These are phyloP conservation scores for Rubia balearica DNA, from an alignment of 305 asterid genomes.

Conservation along the genomic window DNA sequence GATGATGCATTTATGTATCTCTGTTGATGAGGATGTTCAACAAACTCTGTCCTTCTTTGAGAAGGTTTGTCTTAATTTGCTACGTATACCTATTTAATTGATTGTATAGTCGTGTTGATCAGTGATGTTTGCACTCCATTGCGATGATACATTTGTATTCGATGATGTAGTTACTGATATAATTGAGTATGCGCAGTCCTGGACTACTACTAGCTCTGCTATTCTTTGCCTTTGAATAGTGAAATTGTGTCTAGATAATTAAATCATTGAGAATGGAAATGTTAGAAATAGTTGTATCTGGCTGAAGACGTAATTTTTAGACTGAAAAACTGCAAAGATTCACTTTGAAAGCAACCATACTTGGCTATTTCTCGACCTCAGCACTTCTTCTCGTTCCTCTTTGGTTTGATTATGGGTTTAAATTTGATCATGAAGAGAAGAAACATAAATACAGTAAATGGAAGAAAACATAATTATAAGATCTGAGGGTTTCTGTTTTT, in stretches of 20 bases:
- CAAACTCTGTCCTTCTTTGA: constrained; percentile 83
- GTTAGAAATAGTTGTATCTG: not conserved
- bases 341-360: not conserved
- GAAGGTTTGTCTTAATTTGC: constrained; percentile 37
- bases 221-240: not conserved
- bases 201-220: not conserved
- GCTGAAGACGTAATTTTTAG: not conserved
- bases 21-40: constrained; percentile 83
- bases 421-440: not conserved
- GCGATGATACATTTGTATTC: not conserved
- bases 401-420: not conserved
- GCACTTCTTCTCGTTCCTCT: no score
- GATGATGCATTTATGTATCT: constrained; percentile 69
- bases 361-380: not conserved
- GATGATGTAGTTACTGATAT: not conserved
- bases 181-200: not conserved
- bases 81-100: not conserved
- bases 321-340: not conserved
- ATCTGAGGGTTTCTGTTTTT: not conserved
- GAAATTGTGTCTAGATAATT: not conserved
- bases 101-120: not conserved
- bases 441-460: not conserved
- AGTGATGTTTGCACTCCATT: not conserved
- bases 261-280: not conserved
- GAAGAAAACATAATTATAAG: not conserved